These are phyloP conservation scores for Neoarthrinium moseri DNA, from an alignment of 2,329 filamentous ascomycete genomes.

Conservation along the genomic window DNA sequence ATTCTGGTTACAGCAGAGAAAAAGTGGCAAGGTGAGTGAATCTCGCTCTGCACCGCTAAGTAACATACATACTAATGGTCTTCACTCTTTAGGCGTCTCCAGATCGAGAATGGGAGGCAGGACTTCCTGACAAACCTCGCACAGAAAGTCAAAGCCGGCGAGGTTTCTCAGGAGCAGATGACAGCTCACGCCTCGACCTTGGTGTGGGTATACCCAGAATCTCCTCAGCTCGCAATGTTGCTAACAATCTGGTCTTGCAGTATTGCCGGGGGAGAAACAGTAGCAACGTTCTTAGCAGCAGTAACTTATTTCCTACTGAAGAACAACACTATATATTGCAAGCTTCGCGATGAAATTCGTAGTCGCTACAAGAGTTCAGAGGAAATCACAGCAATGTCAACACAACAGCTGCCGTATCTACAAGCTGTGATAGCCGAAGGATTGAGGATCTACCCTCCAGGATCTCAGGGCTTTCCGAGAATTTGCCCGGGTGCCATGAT, in stretches of 20 bases:
- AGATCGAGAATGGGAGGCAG: constrained; percentile 11
- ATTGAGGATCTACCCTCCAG: constrained; percentile 13
- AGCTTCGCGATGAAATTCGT: constrained; percentile 22
- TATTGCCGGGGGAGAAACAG: constrained; percentile 41
- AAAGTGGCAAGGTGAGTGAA: constrained; percentile 12
- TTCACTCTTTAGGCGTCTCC: constrained; percentile 19
- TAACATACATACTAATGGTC: too few relatives aligned
- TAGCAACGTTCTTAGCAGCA: constrained; percentile 37
- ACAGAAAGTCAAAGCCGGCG: constrained; percentile 13
- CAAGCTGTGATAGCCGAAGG: too few relatives aligned
- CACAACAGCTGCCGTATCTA: too few relatives aligned
- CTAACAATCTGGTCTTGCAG: too few relatives aligned
- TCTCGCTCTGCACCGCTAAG: too few relatives aligned
- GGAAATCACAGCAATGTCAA: too few relatives aligned
- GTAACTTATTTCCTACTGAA: constrained; percentile 25
- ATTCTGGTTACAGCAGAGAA: too few relatives aligned
- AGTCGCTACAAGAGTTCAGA: constrained; percentile 17
- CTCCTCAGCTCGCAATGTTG: too few relatives aligned
- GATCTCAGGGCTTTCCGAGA: constrained; percentile 12
- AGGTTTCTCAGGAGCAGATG: constrained; percentile 20
- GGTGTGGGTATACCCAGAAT: too few relatives aligned
- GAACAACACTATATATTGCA: constrained; percentile 17
- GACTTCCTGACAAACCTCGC: constrained; percentile 24
- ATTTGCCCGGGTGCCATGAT: constrained; percentile 11
- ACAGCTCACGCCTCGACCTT: constrained; percentile 25